Evolutionary conservation across 2,329 filamentous ascomycete genomes (phyloP), one percentile per base, ranked within the genome.

Genomic region (Orbilia brochopaga): DNA sequence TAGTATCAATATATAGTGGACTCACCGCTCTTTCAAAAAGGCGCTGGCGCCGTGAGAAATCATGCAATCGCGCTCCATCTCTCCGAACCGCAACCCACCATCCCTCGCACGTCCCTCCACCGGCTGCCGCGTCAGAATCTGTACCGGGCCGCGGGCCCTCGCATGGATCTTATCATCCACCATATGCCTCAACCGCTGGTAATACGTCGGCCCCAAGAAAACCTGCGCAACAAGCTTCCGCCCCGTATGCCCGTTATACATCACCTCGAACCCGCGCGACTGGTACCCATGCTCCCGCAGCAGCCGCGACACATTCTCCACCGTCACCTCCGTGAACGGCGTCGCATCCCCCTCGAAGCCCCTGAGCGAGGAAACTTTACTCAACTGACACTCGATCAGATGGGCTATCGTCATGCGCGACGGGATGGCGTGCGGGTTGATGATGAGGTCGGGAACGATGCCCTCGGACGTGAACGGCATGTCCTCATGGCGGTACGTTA

Each of bases 51-150:
- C 94, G 80, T 99, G 95, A n/a, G 95, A 92, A 83, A 99, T 99
- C 94, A 99, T 99, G 80, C 94, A 99, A 86, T 99, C 95, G 83
- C 95, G 93, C 82, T 99, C 95, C 94, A 99, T 99, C 84, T 99
- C 94, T 88, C 94, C 94, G 87, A 99, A 99, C 79, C 95, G 93
- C 50, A 99, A 85, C 83, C 94, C 94, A 85, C 94, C 94, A 79
- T 99, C 95, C 81, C 95, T 85, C 2, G 94, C 94, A 86, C 95
- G 90, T 89, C 94, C 94, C 82, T 99, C 94, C 13, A 99, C 94
- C 17, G 94, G 94, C 81, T 99, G 94, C 66, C 95, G 86, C 1
- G 94, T 99, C 82, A 99, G 86, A 78, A 99, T 99, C 81, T 99
- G 94, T 21, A 96, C 90, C 0, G 94, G 94, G 37, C 95, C 94